Conservation (phyloP, 2,329 filamentous ascomycete species). For the Kalmusia sp. region DNA sequence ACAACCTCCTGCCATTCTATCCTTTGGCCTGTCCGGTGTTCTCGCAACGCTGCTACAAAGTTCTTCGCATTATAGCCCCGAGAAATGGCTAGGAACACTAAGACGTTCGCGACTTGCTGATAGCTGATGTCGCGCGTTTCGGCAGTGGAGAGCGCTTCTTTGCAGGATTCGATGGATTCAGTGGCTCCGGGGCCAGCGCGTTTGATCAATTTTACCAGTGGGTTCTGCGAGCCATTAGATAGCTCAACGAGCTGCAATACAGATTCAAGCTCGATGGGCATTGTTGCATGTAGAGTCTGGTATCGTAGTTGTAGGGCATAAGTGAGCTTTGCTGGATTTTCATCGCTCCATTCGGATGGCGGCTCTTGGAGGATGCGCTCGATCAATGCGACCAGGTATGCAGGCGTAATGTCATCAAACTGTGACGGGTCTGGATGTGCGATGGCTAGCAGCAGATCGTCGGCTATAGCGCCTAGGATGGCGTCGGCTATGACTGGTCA, state of each 20-base stretch:
- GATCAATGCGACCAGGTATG: slow-evolving; percentile 79
- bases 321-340: slow-evolving; percentile 72
- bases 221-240: slow-evolving; percentile 65
- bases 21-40: slow-evolving; percentile 61
- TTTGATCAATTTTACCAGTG: slow-evolving; percentile 71
- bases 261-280: slow-evolving; percentile 74
- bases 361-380: slow-evolving; percentile 88
- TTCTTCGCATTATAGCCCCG: slow-evolving; percentile 72
- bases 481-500: slow-evolving; percentile 72
- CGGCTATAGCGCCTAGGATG: slow-evolving; percentile 82
- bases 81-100: slow-evolving; percentile 73
- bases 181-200: slow-evolving; percentile 78
- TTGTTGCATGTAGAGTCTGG: slow-evolving; percentile 65
- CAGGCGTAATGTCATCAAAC: slow-evolving; percentile 70
- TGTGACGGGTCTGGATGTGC: slow-evolving; percentile 65
- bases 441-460: slow-evolving; percentile 78
- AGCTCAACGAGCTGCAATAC: slow-evolving; percentile 73
- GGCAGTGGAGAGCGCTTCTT: slow-evolving; percentile 63
- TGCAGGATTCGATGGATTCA: slow-evolving; percentile 73
- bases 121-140: slow-evolving; percentile 74
- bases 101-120: slow-evolving; percentile 79
- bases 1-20: slow-evolving; percentile 76
- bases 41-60: slow-evolving; percentile 65
- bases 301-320: slow-evolving; percentile 70
- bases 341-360: slow-evolving; percentile 82